These are phyloP conservation scores for Xylaria digitata DNA, from an alignment of 2,329 filamentous ascomycete genomes.

Conservation along the genomic window DNA sequence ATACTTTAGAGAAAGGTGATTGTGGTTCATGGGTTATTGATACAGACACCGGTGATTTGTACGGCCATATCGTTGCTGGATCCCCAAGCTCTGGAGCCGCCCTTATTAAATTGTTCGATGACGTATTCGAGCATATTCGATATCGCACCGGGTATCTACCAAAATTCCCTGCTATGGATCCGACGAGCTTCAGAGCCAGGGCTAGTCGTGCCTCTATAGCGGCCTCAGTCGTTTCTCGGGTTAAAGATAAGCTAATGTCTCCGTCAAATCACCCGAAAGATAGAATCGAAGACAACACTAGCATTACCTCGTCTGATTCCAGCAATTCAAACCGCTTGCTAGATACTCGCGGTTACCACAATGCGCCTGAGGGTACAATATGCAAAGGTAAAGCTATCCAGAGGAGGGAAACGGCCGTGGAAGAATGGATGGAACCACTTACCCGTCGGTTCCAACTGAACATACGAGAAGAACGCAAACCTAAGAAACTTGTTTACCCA, in stretches of 20 bases:
- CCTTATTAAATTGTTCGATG: slow-evolving; percentile 5
- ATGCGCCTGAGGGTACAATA: background rate
- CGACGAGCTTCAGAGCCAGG: background rate
- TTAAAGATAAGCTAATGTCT: no score
- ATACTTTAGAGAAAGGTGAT: slow-evolving; percentile 1
- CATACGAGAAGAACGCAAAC: background rate
- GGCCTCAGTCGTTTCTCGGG: no score
- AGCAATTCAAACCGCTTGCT: background rate
- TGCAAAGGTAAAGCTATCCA: background rate
- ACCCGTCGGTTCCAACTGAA: background rate
- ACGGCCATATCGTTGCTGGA: slow-evolving; percentile 11
- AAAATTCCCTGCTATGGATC: background rate
- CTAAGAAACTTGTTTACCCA: slow-evolving; percentile 1
- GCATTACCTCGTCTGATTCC: no score
- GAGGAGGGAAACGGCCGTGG: background rate
- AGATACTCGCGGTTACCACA: no score
- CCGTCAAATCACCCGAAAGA: no score
- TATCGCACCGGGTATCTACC: slow-evolving; percentile 10
- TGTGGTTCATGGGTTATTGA: slow-evolving; percentile 11
- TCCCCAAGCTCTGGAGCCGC: slow-evolving; percentile 9
- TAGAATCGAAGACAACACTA: background rate
- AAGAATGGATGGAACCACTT: background rate
- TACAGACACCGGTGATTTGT: slow-evolving; percentile 1
- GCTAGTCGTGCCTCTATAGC: background rate
- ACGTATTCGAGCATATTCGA: slow-evolving; percentile 13